Evolutionary conservation across 2,329 filamentous ascomycete genomes (phyloP).

Genomic region (Alternaria consortialis): DNA sequence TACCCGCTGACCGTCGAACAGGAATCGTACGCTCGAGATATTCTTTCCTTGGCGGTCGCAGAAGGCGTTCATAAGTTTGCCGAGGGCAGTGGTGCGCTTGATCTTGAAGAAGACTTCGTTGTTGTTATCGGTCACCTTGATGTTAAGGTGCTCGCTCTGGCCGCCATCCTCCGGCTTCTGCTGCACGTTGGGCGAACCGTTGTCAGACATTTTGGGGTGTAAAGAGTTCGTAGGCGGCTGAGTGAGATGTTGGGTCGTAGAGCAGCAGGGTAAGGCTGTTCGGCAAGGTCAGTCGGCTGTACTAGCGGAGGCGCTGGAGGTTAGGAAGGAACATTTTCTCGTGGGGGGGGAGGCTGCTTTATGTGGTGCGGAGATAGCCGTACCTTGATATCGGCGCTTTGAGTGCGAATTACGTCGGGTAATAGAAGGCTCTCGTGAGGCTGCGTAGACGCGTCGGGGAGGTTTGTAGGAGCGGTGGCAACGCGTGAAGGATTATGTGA

Average conservation of each 20-base stretch:
- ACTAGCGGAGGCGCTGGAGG: constrained; percentile 27
- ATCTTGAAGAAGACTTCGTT: constrained; percentile 99
- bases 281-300: constrained; percentile 27
- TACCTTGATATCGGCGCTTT: constrained; percentile 25
- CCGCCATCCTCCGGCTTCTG: constrained; percentile 57
- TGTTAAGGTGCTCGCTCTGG: constrained; percentile 87
- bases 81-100: constrained; percentile 92
- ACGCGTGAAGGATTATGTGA: constrained; percentile 28
- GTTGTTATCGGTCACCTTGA: constrained; percentile 99
- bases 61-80: constrained; percentile 98
- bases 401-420: constrained; percentile 20
- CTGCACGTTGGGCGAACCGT: constrained; percentile 51
- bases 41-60: constrained; percentile 96
- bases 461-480: constrained; percentile 35
- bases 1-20: constrained; percentile 95
- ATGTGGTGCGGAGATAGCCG: constrained; percentile 27
- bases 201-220: constrained; percentile 53
- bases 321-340: constrained; percentile 26
- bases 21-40: constrained; percentile 83
- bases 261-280: constrained; percentile 5
- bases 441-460: constrained; percentile 28
- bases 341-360: constrained; percentile 31
- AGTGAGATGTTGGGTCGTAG: constrained; percentile 3
- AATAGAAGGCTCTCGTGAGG: constrained; percentile 17
- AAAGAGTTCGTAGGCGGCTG: constrained; percentile 8